A percentile compares a stretch with the other conserved stretches of the same genome.
These are phyloP conservation scores for Flaveria floridana DNA, from an alignment of 140 eudicot genomes.

Conservation along the genomic window DNA sequence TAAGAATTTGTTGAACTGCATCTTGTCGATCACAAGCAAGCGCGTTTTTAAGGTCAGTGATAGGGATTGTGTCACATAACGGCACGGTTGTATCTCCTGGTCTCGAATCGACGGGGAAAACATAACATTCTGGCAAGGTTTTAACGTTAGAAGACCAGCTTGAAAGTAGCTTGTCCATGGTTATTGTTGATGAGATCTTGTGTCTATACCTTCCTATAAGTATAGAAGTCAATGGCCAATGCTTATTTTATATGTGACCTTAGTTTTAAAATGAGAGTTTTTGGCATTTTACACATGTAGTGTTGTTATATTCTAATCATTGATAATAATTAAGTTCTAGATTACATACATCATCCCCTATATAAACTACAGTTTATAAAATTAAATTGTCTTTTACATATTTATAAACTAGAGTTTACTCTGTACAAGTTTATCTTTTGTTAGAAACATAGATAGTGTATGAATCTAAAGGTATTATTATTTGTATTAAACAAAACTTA, in stretches of 20 bases:
- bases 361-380: no score
- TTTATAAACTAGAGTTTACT: no score
- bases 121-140: conserved; percentile 31
- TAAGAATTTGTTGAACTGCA: conserved; percentile 36
- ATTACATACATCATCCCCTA: no score
- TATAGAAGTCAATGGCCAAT: neutral
- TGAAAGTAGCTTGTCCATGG: conserved; percentile 38
- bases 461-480: no score
- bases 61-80: conserved; percentile 31
- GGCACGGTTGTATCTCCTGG: conserved; percentile 34
- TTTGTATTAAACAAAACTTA: neutral
- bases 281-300: neutral
- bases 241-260: neutral
- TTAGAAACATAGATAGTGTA: no score
- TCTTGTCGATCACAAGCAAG: conserved; percentile 22
- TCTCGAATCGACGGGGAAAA: conserved; percentile 32
- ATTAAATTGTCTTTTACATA: no score
- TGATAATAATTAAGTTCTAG: no score
- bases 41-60: conserved; percentile 32
- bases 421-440: no score
- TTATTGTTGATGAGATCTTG: conserved; percentile 12
- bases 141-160: conserved; percentile 35
- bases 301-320: neutral
- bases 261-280: neutral
- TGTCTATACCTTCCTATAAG: neutral